These are phyloP conservation scores for Trypanosomatidae sp. DNA, from an alignment of 208 protist genomes.

Conservation along the genomic window DNA sequence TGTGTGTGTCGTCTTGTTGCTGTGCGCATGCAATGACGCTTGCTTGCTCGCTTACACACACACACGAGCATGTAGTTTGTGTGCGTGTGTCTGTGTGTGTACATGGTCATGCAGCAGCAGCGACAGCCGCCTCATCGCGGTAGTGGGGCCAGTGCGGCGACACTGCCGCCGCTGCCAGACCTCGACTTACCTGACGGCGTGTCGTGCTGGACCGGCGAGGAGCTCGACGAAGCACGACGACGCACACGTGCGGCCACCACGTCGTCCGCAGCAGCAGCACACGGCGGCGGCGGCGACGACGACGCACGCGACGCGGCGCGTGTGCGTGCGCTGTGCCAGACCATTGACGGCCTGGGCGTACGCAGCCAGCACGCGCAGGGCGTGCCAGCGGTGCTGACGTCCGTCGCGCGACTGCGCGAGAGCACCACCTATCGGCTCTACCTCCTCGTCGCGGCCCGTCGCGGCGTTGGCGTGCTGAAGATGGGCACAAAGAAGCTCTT, in stretches of 20 bases:
- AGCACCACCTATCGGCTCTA: conserved; percentile 48
- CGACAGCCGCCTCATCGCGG: not conserved
- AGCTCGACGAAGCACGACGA: conserved; percentile 16
- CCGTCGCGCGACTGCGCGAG: conserved; percentile 34
- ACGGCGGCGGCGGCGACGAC: no score
- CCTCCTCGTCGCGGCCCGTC: conserved; percentile 24
- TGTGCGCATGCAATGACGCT: not conserved
- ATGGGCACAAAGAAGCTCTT: conserved; percentile 87
- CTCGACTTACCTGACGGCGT: conserved; percentile 37
- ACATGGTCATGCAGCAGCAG: no score
- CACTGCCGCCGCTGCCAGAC: conserved; percentile 10
- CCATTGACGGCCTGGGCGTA: conserved; percentile 67
- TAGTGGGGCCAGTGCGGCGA: not conserved
- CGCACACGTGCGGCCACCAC: not conserved
- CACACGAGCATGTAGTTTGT: conserved; percentile 2
- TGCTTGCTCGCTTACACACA: no score
- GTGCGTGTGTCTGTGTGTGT: not conserved
- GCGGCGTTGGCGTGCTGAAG: conserved; percentile 82
- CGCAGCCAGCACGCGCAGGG: conserved; percentile 43
- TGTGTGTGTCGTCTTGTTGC: no score
- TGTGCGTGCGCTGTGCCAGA: conserved; percentile 21
- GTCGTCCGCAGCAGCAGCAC: no score
- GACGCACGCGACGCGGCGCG: conserved; percentile 7
- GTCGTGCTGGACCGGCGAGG: conserved; percentile 29
- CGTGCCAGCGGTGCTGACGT: conserved; percentile 44